Evolutionary conservation across 495 filamentous ascomycete species (phyloP), one percentile per base, ranked within the genome.

Genomic region (Daldinia childiae): DNA sequence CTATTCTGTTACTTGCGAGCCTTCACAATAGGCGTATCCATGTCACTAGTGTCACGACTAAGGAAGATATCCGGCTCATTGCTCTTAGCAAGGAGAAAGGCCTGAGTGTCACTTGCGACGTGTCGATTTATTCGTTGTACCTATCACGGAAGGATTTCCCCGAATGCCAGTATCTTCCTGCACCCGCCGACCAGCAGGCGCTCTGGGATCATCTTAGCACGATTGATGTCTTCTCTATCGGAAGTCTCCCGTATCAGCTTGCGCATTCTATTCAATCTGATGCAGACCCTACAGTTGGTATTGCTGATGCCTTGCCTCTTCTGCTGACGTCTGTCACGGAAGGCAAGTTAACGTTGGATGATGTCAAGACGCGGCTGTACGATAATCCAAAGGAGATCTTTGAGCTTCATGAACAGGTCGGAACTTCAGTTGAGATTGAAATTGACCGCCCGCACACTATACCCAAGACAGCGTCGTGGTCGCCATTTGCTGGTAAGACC

Each of bases 371-470:
- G 29, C 87, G 90, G 17, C 85, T 95, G 2, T 90, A 95, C 74
- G 89, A 93, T 69, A 94, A 93, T 71, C 92, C 92, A 19, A 93
- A 91, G 83, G 87, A 86, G 72, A 95, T 95, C 68, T 95, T 95
- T 65, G 91, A 95, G 82, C 85, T 95, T 52, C 92, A 95, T 69
- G 92, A 95, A 69, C 92, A 95, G 76, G 81, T 88, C 17, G 90
- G 89, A 63, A 89, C 90, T 60, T 88, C 86, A 11, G 82, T 94
- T 30, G 92, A 95, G 80, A 83, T 94, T 56, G 92, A 94, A 80
- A 82, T 94, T 75, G 87, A 85, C 62, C 86, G 91, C 17, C 87
- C 89, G 1, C 91, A 92, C 74, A 78, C 86, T 6, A 82, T 90
- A 68, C 79, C 88, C 69, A 80, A 79, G 70, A 75, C 82, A 26